Conservation (phyloP, 768 basidiomycete genomes). For the Russula virescens region DNA sequence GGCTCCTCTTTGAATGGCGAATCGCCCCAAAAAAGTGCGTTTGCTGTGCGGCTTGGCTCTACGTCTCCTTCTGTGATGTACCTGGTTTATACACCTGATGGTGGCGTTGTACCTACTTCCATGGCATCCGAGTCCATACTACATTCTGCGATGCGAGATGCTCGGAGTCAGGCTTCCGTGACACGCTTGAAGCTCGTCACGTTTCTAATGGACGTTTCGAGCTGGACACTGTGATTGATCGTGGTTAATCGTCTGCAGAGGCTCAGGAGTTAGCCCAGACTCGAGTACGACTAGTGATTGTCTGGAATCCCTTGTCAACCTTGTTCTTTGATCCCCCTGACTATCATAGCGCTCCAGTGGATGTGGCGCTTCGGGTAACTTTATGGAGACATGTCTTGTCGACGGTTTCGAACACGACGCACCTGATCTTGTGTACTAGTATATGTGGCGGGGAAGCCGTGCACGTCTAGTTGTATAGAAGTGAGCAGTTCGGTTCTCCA, state of each 20-base stretch:
- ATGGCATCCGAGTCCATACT: too few species aligned
- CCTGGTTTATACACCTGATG: neutral
- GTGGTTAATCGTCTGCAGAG: neutral
- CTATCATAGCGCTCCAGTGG: neutral
- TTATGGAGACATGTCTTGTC: neutral
- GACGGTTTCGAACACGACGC: neutral
- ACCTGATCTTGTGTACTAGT: neutral
- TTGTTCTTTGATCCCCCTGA: neutral
- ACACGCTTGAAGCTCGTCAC: neutral
- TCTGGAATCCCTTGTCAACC: conserved; percentile 1
- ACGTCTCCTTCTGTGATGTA: neutral
- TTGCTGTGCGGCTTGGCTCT: neutral
- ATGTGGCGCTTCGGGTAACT: neutral
- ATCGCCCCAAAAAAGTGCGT: too few species aligned
- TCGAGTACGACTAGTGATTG: neutral
- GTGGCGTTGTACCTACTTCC: neutral
- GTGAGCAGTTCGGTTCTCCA: neutral
- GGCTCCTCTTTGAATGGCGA: neutral
- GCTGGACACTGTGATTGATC: neutral
- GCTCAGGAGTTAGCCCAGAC: too few species aligned
- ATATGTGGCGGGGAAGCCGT: neutral
- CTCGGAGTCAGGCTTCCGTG: neutral
- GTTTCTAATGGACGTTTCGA: neutral
- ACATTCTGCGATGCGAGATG: too few species aligned
- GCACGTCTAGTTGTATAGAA: neutral